Base-by-base conservation (phyloP, 331 rosid species). In the Acacia concinna region DNA sequence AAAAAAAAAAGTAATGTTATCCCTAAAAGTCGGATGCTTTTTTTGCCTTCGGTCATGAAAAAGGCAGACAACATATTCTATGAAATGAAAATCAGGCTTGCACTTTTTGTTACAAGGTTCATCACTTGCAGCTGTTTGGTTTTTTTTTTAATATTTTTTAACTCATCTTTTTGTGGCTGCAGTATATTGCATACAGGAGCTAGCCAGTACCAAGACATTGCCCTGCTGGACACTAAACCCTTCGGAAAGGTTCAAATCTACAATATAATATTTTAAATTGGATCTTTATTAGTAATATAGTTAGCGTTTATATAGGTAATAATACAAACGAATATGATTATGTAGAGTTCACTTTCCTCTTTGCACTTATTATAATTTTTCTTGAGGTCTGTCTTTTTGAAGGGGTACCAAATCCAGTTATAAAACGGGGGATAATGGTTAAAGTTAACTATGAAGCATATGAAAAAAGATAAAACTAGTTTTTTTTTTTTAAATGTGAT, bases 101-200 rank as follows among this genome's bases (percentile, higher is more conserved):
- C 60, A 52, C 37, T 72, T 82, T 76, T 66, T 15, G 43, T 8
- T 51, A 40, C 70, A 49, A 52, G 32, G 63, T 81, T 71, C 44
- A 76, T 65, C 80, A 78, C 73, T 79, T 71, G 71, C 67, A 38
- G 59, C 49, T 74, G 31, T 72, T 74, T 6, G 12, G 56, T 82
- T n/a, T n/a, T 35, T 35, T 0, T 5, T 1, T 8, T 7, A 38
- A 38, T 49, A 49, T 52, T 43, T 62, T 62, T 32, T 25, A 59
- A 49, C 17, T 13, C 21, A 3, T 68, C 62, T 28, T 70, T 66
- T 63, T 18, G 78, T 12, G 69, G 40, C 30, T 83, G 78, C 89
- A 94, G 98, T 69, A 94, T 94, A 80, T 83, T 94, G 83, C 97
- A 92, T 80, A 94, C 98, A 23, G 98, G 97, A 75, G 90, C 94